Conservation (phyloP, 23 red algal species). For the Porphyridium purpureum region DNA sequence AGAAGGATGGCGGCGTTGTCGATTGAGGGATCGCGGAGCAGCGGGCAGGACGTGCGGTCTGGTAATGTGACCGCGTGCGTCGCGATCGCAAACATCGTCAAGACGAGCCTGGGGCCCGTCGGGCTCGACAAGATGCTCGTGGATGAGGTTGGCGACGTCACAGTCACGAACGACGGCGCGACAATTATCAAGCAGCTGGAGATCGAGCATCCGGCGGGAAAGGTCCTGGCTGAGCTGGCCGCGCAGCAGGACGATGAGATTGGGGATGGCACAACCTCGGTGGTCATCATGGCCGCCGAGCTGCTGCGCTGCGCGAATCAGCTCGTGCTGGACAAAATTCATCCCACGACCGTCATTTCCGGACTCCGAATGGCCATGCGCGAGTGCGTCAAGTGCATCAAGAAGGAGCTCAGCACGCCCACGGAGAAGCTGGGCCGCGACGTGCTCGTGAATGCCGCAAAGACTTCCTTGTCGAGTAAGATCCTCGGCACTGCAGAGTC, state of each 20-base stretch:
- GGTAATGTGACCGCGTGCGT: conserved; percentile 80
- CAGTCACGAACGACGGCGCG: conserved; percentile 89
- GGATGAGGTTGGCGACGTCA: conserved; percentile 90
- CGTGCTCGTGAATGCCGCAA: conserved; percentile 68
- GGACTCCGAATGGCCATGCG: conserved; percentile 83
- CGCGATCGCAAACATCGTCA: conserved; percentile 79
- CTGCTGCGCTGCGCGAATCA: conserved; percentile 74
- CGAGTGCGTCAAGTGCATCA: conserved; percentile 80
- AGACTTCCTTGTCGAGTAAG: conserved; percentile 65
- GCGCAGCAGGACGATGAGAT: conserved; percentile 90
- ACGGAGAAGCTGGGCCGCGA: conserved; percentile 71
- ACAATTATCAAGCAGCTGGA: conserved; percentile 80
- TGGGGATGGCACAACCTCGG: conserved; percentile 86
- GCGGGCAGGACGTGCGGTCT: conserved; percentile 76
- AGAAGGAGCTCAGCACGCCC: conserved; percentile 11
- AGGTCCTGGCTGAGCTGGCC: conserved; percentile 73
- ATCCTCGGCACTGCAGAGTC: conserved; percentile 64
- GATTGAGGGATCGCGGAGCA: conserved; percentile 48
- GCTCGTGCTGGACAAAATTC: conserved; percentile 57
- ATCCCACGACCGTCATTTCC: conserved; percentile 83
- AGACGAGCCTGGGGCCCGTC: conserved; percentile 63
- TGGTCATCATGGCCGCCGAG: conserved; percentile 87
- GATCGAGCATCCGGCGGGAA: conserved; percentile 88
- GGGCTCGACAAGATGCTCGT: conserved; percentile 98
- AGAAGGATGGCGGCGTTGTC: no score